Evolutionary conservation across 148 eudicot species (phyloP), one percentile per base, ranked within the genome.

Genomic region (Rhododendron ovatum): DNA sequence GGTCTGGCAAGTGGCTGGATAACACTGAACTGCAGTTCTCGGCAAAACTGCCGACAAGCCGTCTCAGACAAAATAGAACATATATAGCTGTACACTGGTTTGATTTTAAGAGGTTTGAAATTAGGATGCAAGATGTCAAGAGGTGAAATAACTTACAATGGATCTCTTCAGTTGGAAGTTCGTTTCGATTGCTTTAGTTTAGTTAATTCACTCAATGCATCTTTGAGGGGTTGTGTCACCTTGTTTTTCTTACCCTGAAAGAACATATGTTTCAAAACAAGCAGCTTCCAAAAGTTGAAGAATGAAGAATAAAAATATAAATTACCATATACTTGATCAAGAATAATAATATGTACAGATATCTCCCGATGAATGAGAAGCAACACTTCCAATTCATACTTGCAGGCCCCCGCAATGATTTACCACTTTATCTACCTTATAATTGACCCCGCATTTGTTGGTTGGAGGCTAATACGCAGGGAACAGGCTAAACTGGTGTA

Each of bases 231-330:
- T 59, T 90, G 94, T 59, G 28, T 90, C 33, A 96, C 81, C 88
- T 88, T 86, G 84, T 75, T 88, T 77, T 86, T 85, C 92, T 96
- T 96, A 5, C 89, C 88, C 98, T 94, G 86, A 82, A 86, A 75
- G 12, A 51, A 28, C 12, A 73, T 53, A 12, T 30, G 17, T 77
- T 86, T 14, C 35, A 13, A 17, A 55, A 53, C 12, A 48, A 69
- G 85, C 47, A 88, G 82, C 57, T 83, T 74, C 35, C 28, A 45
- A 8, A 43, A 7, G 28, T 82, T 77, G 80, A 12, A 24, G 12
- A 61, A 39, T 81, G 17, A 80, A 48, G 28, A 80, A 5, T 0
- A 41, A 39, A 39, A 41, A 5, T 2, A 3, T 50, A 12, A 24
- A 8, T 80, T 26, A 17, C n/a, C 28, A 9, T 28, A 69, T 28